These are phyloP conservation scores for Porodaedalea pini DNA, from an alignment of 1,284 basidiomycete species.

Conservation along the genomic window DNA sequence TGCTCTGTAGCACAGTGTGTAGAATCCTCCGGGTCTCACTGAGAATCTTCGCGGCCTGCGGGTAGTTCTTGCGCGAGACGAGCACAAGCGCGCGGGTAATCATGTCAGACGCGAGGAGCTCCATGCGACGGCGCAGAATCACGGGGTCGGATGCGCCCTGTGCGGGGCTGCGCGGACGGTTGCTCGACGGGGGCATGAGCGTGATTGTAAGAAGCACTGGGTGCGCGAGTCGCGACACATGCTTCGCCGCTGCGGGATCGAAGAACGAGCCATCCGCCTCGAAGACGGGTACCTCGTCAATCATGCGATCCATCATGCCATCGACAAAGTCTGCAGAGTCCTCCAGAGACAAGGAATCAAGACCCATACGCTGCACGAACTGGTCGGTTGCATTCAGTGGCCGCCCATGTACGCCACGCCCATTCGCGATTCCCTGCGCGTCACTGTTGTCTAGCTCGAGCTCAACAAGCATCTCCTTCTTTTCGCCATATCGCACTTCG, in stretches of 20 bases:
- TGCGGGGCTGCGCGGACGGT: slow-evolving; percentile 41
- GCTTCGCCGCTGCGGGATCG: slow-evolving; percentile 79
- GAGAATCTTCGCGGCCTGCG: slow-evolving; percentile 83
- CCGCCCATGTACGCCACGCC: slow-evolving; percentile 28
- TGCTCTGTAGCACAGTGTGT: slow-evolving; percentile 77
- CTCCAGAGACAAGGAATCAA: slow-evolving; percentile 68
- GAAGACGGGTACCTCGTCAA: slow-evolving; percentile 89
- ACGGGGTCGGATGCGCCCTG: slow-evolving; percentile 68
- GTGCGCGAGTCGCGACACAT: slow-evolving; percentile 79
- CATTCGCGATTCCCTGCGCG: slow-evolving; percentile 35
- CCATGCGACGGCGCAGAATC: slow-evolving; percentile 90
- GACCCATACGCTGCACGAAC: slow-evolving; percentile 76
- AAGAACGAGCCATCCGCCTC: slow-evolving; percentile 92
- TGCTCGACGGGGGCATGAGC: slow-evolving; percentile 58
- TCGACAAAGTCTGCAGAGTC: slow-evolving; percentile 70
- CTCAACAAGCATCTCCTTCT: slow-evolving; percentile 92
- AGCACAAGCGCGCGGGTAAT: slow-evolving; percentile 88
- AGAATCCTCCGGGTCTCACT: slow-evolving; percentile 86
- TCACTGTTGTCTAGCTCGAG: slow-evolving; percentile 83
- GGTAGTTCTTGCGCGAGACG: slow-evolving; percentile 82
- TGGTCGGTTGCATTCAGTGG: slow-evolving; percentile 71
- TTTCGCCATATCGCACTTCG: slow-evolving; percentile 87
- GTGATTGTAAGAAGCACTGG: slow-evolving; percentile 89
- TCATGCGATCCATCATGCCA: slow-evolving; percentile 87
- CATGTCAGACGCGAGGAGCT: slow-evolving; percentile 91